Evolutionary conservation across 768 basidiomycete species (phyloP).

Genomic region (Mycena haematopus): DNA sequence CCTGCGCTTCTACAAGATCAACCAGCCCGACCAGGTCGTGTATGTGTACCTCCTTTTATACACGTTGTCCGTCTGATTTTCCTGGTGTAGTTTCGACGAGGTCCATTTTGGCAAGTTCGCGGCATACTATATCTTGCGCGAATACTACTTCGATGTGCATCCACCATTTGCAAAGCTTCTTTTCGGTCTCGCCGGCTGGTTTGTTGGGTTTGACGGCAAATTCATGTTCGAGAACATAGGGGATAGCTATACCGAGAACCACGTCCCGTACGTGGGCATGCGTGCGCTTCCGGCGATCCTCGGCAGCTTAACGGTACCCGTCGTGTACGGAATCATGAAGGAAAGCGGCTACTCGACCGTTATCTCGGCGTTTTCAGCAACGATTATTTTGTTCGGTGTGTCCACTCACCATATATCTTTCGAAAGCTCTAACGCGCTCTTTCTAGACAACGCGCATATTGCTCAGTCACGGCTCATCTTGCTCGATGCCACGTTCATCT

Average conservation of each 20-base stretch:
- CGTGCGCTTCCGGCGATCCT: constrained; percentile 91
- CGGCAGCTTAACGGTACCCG: constrained; percentile 86
- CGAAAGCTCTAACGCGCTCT: not conserved
- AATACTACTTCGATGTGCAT: constrained; percentile 99
- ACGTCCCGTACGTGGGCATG: constrained; percentile 95
- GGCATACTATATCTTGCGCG: constrained; percentile 86
- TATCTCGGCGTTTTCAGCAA: constrained; percentile 89
- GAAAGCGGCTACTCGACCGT: constrained; percentile 95
- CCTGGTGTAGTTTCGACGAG: constrained; percentile 83
- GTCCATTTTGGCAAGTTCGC: constrained; percentile 99
- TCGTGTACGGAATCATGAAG: constrained; percentile 97
- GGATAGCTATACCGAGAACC: constrained; percentile 84
- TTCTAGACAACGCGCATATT: constrained; percentile 91
- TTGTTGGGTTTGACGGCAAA: constrained; percentile 93
- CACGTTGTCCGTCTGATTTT: constrained; percentile 3
- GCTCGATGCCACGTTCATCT: constrained; percentile 90
- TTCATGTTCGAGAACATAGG: constrained; percentile 97
- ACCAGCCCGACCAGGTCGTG: constrained; percentile 95
- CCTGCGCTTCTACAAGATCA: constrained; percentile 92
- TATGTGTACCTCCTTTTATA: constrained; percentile 39
- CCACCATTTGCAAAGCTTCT: constrained; percentile 97
- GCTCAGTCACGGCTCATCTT: constrained; percentile 97
- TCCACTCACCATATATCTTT: not conserved
- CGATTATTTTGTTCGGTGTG: constrained; percentile 87
- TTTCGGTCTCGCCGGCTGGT: constrained; percentile 94